A percentile compares a stretch with the other conserved stretches of the same genome.
Conservation (phyloP, 2,329 filamentous ascomycete species). For the Cladosporium velox region DNA sequence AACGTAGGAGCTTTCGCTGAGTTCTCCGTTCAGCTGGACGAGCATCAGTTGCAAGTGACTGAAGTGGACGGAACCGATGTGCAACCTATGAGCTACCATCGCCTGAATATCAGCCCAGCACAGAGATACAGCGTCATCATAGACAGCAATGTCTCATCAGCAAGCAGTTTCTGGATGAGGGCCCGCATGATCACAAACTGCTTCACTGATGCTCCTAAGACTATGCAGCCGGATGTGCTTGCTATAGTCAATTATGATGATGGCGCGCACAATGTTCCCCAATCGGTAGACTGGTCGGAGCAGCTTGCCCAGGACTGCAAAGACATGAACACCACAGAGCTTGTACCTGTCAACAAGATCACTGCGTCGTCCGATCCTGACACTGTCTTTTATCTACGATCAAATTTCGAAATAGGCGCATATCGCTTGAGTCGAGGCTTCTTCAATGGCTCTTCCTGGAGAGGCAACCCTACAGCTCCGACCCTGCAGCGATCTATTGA, state of each 20-base stretch:
- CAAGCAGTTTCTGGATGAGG: slow-evolving; percentile 48
- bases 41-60: slow-evolving; percentile 62
- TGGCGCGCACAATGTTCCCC: slow-evolving; percentile 30
- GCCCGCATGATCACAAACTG: slow-evolving; percentile 63
- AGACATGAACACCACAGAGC: slow-evolving; percentile 52
- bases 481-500: slow-evolving; percentile 55
- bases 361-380: slow-evolving; percentile 52
- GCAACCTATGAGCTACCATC: slow-evolving; percentile 55
- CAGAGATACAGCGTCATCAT: slow-evolving; percentile 70
- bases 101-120: slow-evolving; percentile 65
- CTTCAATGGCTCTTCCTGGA: slow-evolving; percentile 60
- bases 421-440: slow-evolving; percentile 61
- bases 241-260: slow-evolving; percentile 52
- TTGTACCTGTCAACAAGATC: slow-evolving; percentile 48
- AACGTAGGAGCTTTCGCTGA: slow-evolving; percentile 67
- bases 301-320: slow-evolving; percentile 52
- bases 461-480: slow-evolving; percentile 51
- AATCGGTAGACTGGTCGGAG: slow-evolving; percentile 55
- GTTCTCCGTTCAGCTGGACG: slow-evolving; percentile 66
- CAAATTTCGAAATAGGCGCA: slow-evolving; percentile 61
- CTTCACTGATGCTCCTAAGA: slow-evolving; percentile 56
- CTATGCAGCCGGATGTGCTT: slow-evolving; percentile 49
- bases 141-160: slow-evolving; percentile 48
- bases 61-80: slow-evolving; percentile 69
- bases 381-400: slow-evolving; percentile 56